phyloP scores from a whole-genome alignment of 2,329 filamentous ascomycete genomes.

The Apiospora marii region DNA sequence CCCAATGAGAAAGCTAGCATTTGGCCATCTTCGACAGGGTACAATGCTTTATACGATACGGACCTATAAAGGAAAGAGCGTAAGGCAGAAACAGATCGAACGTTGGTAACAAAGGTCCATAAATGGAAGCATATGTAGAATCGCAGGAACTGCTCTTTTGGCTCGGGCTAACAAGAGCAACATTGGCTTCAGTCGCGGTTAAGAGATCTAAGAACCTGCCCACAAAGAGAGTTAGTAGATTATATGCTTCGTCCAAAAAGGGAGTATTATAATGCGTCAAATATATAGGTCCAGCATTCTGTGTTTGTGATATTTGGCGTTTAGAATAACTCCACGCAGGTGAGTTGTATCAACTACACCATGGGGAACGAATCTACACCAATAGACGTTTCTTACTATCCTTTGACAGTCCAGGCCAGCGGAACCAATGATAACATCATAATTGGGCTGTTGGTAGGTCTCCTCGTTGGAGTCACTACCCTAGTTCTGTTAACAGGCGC shows the following conservation, averaged over 20 bases:
- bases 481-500: neutral
- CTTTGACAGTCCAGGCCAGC: neutral
- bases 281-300: neutral
- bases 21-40: neutral
- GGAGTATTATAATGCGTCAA: slow-evolving; percentile 6
- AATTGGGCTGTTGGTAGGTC: neutral
- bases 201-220: neutral
- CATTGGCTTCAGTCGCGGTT: neutral
- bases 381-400: neutral
- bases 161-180: neutral
- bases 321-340: neutral
- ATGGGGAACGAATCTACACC: neutral
- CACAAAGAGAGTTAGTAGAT: slow-evolving; percentile 8
- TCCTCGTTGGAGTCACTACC: no score
- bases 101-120: neutral
- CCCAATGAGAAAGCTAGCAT: neutral
- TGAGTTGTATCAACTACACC: neutral
- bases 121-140: slow-evolving; percentile 1
- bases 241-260: slow-evolving; percentile 7
- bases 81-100: slow-evolving; percentile 3
- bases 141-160: slow-evolving; percentile 6
- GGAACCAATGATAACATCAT: slow-evolving; percentile 2
- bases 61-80: neutral
- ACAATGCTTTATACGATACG: slow-evolving; percentile 4
- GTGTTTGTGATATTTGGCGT: neutral